These are phyloP conservation scores for Erucastrum elatum DNA, from an alignment of 345 rosid genomes.

Conservation along the genomic window DNA sequence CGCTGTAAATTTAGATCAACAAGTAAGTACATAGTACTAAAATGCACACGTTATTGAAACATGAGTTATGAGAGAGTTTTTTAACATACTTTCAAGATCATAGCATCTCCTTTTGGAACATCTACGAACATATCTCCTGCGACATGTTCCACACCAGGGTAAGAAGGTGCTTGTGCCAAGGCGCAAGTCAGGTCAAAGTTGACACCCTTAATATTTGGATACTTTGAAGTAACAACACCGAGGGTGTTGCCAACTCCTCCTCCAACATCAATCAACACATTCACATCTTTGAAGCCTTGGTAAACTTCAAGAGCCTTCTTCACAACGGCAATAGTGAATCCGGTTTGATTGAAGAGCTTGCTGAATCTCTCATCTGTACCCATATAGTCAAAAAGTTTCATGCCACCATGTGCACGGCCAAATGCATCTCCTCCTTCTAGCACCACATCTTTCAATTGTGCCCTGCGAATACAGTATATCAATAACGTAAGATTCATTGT, in stretches of 20 bases:
- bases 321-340: constrained; percentile 47
- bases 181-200: constrained; percentile 50
- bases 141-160: constrained; percentile 54
- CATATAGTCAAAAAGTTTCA: constrained; percentile 50
- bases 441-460: constrained; percentile 50
- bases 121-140: constrained; percentile 86
- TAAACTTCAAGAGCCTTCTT: constrained; percentile 57
- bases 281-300: constrained; percentile 54
- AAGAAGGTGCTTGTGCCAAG: constrained; percentile 43
- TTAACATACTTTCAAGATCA: constrained; percentile 54
- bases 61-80: neutral
- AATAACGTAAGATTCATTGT: neutral
- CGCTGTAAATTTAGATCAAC: constrained; percentile 25
- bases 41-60: neutral
- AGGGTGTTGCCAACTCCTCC: constrained; percentile 65
- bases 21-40: neutral
- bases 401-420: constrained; percentile 60
- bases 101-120: constrained; percentile 74
- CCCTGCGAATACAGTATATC: constrained; percentile 22
- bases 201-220: constrained; percentile 50
- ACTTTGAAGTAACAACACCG: constrained; percentile 47
- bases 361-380: constrained; percentile 52
- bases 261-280: constrained; percentile 60
- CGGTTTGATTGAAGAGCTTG: constrained; percentile 53
- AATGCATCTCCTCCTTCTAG: constrained; percentile 64